A percentile compares a stretch with the other conserved stretches of the same genome.
Conservation (phyloP, 140 eudicot genomes). For the Senecio squalidus region DNA sequence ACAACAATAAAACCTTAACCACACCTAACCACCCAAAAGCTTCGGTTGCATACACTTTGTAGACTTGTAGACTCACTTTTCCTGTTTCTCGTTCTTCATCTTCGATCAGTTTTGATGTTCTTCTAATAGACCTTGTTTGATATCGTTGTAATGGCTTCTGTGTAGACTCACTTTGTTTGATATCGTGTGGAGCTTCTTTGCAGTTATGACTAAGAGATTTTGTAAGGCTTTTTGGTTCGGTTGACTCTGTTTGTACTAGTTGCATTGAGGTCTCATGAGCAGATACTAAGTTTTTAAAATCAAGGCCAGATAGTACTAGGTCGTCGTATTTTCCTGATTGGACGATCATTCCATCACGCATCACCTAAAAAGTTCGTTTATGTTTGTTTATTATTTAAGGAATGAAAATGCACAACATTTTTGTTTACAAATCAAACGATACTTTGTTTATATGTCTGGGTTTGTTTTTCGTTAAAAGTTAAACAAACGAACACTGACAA, state of each 20-base stretch:
- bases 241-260: slow-evolving; percentile 46
- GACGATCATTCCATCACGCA: slow-evolving; percentile 82
- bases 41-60: slow-evolving; percentile 64
- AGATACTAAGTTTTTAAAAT: slow-evolving; percentile 65
- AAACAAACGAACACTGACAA: too few relatives aligned
- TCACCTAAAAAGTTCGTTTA: slow-evolving; percentile 43
- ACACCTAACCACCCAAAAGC: slow-evolving; percentile 80
- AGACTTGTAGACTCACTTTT: slow-evolving; percentile 48
- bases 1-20: slow-evolving; percentile 29
- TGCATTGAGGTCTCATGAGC: slow-evolving; percentile 89
- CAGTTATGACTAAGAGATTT: slow-evolving; percentile 21
- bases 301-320: slow-evolving; percentile 52
- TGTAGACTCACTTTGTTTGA: too few relatives aligned
- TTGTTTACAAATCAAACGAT: too few relatives aligned
- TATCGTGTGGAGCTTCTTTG: slow-evolving; percentile 18
- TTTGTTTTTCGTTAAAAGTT: too few relatives aligned
- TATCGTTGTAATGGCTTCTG: slow-evolving; percentile 27
- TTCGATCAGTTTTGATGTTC: slow-evolving; percentile 62
- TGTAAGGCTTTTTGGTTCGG: slow-evolving; percentile 18
- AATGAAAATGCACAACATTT: too few relatives aligned
- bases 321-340: slow-evolving; percentile 74
- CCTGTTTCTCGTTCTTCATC: slow-evolving; percentile 89
- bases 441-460: too few relatives aligned
- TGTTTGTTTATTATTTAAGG: too few relatives aligned
- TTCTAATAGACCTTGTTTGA: slow-evolving; percentile 35